Conservation (phyloP, 2,329 filamentous ascomycete genomes). For the Clarireedia sp. region DNA sequence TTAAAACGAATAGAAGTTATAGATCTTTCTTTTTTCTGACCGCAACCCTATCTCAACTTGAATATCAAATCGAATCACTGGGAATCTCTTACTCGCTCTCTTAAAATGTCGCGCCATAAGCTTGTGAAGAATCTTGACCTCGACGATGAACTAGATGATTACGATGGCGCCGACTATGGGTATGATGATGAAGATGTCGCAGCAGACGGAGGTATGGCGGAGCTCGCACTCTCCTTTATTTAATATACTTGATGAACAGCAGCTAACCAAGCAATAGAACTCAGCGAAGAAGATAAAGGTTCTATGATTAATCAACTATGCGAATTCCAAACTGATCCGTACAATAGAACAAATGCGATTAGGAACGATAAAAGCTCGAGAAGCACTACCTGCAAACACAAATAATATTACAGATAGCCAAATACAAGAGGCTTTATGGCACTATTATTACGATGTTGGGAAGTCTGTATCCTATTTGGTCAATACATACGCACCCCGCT, state of each 20-base stretch:
- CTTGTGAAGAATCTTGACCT: slow-evolving; percentile 33
- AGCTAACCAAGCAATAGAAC: slow-evolving; percentile 18
- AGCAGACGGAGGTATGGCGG: slow-evolving; percentile 28
- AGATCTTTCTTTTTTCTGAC: too few species aligned
- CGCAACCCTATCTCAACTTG: not conserved
- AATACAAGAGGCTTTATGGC: slow-evolving; percentile 85
- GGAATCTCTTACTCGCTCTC: too few species aligned
- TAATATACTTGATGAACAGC: not conserved
- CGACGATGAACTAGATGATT: slow-evolving; percentile 43
- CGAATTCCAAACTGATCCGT: slow-evolving; percentile 2
- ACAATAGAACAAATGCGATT: slow-evolving; percentile 50
- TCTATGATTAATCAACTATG: not conserved
- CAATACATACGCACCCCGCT: slow-evolving; percentile 38
- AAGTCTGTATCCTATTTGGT: slow-evolving; percentile 77
- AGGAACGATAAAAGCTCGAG: slow-evolving; percentile 59
- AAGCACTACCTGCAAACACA: slow-evolving; percentile 51
- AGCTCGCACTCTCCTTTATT: not conserved
- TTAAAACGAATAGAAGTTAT: too few species aligned
- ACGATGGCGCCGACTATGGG: slow-evolving; percentile 38
- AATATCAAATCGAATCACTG: too few species aligned
- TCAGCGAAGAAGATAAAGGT: slow-evolving; percentile 31
- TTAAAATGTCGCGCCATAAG: slow-evolving; percentile 34
- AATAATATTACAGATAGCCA: slow-evolving; percentile 53
- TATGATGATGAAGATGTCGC: slow-evolving; percentile 29
- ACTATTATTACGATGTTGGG: slow-evolving; percentile 90